Percentiles rank a stretch among this genome's conserved stretches.
Evolutionary conservation across 1,284 basidiomycete genomes (phyloP).

Genomic region (Phlebopus sp.): DNA sequence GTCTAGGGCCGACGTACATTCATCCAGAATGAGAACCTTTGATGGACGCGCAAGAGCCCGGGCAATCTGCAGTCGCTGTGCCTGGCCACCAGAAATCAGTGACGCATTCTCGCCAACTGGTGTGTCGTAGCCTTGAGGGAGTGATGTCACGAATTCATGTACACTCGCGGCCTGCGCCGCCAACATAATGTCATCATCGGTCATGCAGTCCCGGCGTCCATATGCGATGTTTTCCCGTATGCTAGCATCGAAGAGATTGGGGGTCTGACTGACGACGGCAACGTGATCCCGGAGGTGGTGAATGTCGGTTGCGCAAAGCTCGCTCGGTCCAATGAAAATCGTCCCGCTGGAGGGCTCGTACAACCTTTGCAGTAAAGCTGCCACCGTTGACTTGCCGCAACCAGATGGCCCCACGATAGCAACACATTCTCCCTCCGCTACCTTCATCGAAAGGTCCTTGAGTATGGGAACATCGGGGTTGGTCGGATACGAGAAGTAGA

Average conservation of each 20-base stretch:
- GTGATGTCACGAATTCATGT: conserved; percentile 80
- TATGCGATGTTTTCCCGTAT: conserved; percentile 88
- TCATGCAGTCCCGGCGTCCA: conserved; percentile 50
- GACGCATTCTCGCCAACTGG: conserved; percentile 84
- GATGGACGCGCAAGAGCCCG: conserved; percentile 76
- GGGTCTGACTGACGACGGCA: conserved; percentile 82
- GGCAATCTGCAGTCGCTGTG: conserved; percentile 90
- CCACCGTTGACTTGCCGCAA: conserved; percentile 86
- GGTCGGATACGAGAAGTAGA: conserved; percentile 81
- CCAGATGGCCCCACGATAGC: conserved; percentile 89
- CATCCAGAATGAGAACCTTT: conserved; percentile 86
- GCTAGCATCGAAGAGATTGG: conserved; percentile 83
- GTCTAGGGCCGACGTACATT: conserved; percentile 92
- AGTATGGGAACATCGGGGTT: conserved; percentile 74
- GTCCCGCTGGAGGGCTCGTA: conserved; percentile 75
- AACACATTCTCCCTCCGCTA: conserved; percentile 75
- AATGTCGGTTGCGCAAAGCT: conserved; percentile 60
- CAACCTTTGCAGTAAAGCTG: conserved; percentile 78
- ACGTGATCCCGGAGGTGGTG: conserved; percentile 78
- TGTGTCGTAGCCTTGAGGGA: conserved; percentile 86
- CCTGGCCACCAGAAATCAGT: conserved; percentile 92
- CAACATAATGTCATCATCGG: conserved; percentile 54
- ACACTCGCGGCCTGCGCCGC: conserved; percentile 79
- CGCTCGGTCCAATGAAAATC: conserved; percentile 55
- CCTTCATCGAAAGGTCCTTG: conserved; percentile 58